Conservation (phyloP, 2,329 filamentous ascomycete genomes). For the Dryadomyces quercivorus region DNA sequence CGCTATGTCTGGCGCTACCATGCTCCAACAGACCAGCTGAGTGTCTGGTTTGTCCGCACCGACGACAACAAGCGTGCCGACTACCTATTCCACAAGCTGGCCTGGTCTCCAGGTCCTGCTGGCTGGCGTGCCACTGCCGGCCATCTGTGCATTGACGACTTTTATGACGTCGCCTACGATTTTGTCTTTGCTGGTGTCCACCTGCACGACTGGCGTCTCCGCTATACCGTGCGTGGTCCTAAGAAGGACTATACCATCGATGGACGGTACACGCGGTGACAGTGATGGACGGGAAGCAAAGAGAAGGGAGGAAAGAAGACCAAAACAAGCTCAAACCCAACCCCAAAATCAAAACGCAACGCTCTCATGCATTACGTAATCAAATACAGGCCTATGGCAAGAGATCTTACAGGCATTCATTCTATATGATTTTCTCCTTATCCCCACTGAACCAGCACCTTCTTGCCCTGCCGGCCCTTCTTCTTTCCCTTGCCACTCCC, state of each 20-base stretch:
- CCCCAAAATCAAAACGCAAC: background rate
- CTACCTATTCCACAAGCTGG: slow-evolving; percentile 64
- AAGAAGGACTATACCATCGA: slow-evolving; percentile 60
- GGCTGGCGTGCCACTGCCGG: slow-evolving; percentile 54
- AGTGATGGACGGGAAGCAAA: background rate
- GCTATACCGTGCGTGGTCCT: slow-evolving; percentile 56
- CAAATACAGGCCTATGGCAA: background rate
- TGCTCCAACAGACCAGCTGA: slow-evolving; percentile 45
- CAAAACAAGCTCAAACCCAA: no score
- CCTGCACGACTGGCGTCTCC: slow-evolving; percentile 44
- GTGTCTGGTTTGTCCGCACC: slow-evolving; percentile 60
- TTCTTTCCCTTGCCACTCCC: slow-evolving; percentile 35
- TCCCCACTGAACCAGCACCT: slow-evolving; percentile 50
- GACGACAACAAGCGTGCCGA: slow-evolving; percentile 52
- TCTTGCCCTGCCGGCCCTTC: slow-evolving; percentile 47
- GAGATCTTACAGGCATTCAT: background rate
- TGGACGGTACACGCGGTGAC: slow-evolving; percentile 35
- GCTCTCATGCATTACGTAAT: background rate
- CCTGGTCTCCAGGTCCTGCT: slow-evolving; percentile 22
- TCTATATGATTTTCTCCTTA: slow-evolving; percentile 16
- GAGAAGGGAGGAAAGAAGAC: background rate
- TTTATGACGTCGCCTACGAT: slow-evolving; percentile 57
- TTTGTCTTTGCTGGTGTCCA: slow-evolving; percentile 50
- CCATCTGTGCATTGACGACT: slow-evolving; percentile 60
- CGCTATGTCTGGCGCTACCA: slow-evolving; percentile 65